Conservation (phyloP, 176 grass and related monocot genomes). For the Aegilops tauschii region DNA sequence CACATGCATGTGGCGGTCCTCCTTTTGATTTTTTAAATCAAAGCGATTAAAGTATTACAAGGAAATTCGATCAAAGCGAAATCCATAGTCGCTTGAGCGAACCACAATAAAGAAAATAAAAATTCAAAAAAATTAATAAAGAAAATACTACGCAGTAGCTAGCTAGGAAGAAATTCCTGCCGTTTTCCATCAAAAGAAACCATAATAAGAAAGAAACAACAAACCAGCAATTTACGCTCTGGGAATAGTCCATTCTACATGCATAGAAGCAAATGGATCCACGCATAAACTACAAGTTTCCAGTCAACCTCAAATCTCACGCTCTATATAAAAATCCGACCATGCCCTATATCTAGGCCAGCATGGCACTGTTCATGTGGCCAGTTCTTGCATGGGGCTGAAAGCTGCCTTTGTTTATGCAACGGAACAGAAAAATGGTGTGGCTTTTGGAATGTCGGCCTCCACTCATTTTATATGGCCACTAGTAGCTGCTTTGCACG, state of each 20-base stretch:
- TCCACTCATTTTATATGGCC: not conserved
- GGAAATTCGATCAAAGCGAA: no score
- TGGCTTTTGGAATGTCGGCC: constrained; percentile 41
- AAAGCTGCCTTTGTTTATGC: constrained; percentile 26
- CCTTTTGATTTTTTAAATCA: no score
- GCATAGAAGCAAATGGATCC: not conserved
- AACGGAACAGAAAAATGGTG: not conserved
- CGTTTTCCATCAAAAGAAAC: not conserved
- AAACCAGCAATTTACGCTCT: not conserved
- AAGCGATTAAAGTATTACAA: no score
- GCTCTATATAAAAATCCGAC: constrained; percentile 12
- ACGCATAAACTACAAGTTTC: constrained; percentile 4
- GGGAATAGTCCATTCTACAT: no score
- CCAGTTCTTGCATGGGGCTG: constrained; percentile 19
- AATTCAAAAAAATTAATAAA: no score
- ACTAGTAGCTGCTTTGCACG: not conserved
- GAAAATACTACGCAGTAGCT: no score
- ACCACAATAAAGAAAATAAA: no score
- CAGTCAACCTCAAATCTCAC: constrained; percentile 51
- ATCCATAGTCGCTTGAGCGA: no score
- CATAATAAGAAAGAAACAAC: not conserved
- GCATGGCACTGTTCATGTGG: constrained; percentile 50
- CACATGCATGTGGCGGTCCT: no score
- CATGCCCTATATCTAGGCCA: not conserved
- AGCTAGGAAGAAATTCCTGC: not conserved